These are phyloP conservation scores for Bryopsis sp. DNA, from an alignment of 139 green algal genomes.

Conservation along the genomic window DNA sequence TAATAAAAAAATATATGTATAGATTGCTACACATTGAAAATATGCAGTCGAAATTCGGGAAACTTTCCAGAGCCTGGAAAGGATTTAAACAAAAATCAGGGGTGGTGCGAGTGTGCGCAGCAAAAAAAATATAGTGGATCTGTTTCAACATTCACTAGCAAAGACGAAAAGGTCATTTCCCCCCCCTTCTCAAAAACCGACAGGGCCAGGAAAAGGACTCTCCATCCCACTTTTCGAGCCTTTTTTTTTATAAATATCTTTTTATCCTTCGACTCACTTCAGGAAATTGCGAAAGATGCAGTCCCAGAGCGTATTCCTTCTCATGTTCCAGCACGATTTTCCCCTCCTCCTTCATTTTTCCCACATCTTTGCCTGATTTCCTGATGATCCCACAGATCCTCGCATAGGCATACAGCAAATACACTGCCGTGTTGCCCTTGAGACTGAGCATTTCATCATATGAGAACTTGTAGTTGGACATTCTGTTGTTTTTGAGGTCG, in stretches of 20 bases:
- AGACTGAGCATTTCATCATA: conserved; percentile 91
- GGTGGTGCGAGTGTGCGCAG: no score
- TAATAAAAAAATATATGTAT: no score
- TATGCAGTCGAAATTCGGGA: no score
- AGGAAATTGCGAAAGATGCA: conserved; percentile 61
- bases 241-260: no score
- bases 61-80: no score
- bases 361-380: conserved; percentile 58
- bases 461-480: conserved; percentile 94
- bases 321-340: conserved; percentile 41
- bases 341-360: conserved; percentile 30
- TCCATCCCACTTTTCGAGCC: no score
- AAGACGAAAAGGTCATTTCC: no score
- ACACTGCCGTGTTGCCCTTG: conserved; percentile 96
- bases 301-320: conserved; percentile 40
- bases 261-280: conserved; percentile 51
- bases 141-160: no score
- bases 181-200: not conserved
- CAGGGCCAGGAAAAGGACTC: not conserved
- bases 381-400: conserved; percentile 75
- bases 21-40: no score
- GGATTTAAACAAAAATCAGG: no score
- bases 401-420: conserved; percentile 95
- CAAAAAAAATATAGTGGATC: no score
- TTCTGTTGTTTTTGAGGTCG: conserved; percentile 89